phyloP scores from a whole-genome alignment of 306 rosid genomes.

The Trifolium pratense region DNA sequence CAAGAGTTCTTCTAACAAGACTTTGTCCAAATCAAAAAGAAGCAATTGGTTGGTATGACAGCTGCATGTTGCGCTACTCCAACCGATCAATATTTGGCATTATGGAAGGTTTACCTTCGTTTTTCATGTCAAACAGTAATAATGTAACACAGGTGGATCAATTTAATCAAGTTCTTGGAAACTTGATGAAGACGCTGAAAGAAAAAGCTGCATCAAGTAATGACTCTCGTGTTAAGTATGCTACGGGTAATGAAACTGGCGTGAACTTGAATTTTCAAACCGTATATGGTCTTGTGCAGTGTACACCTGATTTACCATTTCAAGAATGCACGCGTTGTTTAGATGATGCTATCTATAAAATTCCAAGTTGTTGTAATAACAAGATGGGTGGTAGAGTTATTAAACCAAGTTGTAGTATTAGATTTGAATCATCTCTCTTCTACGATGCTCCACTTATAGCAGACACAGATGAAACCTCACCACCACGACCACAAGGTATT shows the following conservation, averaged over 20 bases:
- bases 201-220: neutral
- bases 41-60: neutral
- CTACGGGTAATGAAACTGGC: neutral
- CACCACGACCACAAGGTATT: neutral
- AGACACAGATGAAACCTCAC: neutral
- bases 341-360: rapidly evolving
- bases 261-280: neutral
- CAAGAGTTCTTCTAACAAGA: slow-evolving; percentile 1
- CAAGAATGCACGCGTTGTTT: slow-evolving; percentile 5
- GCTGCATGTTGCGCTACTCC: neutral
- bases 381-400: slow-evolving; percentile 7
- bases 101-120: neutral
- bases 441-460: neutral
- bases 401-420: slow-evolving; percentile 40
- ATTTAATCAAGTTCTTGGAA: neutral
- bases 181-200: neutral
- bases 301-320: neutral
- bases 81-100: neutral
- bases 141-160: neutral
- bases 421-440: slow-evolving; percentile 6
- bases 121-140: neutral
- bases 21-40: slow-evolving; percentile 47
- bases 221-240: neutral
- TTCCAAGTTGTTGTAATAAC: neutral
- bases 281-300: slow-evolving; percentile 21